phyloP scores from a whole-genome alignment of 352 stramenopile species.

The Globisporangium alternatum region DNA sequence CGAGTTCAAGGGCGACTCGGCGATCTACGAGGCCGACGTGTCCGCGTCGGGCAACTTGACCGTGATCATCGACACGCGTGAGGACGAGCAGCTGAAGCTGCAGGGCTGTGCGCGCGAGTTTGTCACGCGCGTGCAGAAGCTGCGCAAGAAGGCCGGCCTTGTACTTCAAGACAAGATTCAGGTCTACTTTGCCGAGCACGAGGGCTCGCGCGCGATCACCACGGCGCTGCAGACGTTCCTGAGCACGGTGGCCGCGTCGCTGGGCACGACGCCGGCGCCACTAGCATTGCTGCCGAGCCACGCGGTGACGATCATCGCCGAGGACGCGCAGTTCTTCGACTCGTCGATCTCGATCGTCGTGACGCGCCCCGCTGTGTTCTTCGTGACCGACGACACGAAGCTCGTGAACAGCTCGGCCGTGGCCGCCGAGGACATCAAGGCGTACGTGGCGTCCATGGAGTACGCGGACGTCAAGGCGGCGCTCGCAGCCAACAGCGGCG shows the following conservation, averaged over 20 bases:
- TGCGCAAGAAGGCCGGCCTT: slow-evolving; percentile 96
- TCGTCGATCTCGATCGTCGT: slow-evolving; percentile 68
- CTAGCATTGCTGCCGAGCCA: slow-evolving; percentile 53
- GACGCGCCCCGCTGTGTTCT: slow-evolving; percentile 69
- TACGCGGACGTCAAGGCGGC: slow-evolving; percentile 75
- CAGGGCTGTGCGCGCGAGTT: slow-evolving; percentile 95
- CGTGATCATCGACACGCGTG: slow-evolving; percentile 93
- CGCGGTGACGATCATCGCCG: slow-evolving; percentile 66
- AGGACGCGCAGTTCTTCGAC: slow-evolving; percentile 68
- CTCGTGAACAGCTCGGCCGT: slow-evolving; percentile 42
- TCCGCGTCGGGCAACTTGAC: slow-evolving; percentile 90
- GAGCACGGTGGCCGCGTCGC: slow-evolving; percentile 47
- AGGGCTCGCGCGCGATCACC: slow-evolving; percentile 53
- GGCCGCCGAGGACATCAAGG: slow-evolving; percentile 47
- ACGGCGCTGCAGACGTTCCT: slow-evolving; percentile 59
- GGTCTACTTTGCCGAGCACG: slow-evolving; percentile 91
- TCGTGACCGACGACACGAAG: slow-evolving; percentile 38
- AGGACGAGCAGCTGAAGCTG: slow-evolving; percentile 94
- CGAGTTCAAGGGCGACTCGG: slow-evolving; percentile 91
- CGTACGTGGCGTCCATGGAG: slow-evolving; percentile 76
- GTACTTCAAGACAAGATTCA: slow-evolving; percentile 95
- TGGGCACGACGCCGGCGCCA: slow-evolving; percentile 63
- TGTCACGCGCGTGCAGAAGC: slow-evolving; percentile 98
- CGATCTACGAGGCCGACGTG: slow-evolving; percentile 90
- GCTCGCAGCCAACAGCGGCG: slow-evolving; percentile 26